Evolutionary conservation across 495 filamentous ascomycete species (phyloP).

Genomic region (Aspergillus wentii): DNA sequence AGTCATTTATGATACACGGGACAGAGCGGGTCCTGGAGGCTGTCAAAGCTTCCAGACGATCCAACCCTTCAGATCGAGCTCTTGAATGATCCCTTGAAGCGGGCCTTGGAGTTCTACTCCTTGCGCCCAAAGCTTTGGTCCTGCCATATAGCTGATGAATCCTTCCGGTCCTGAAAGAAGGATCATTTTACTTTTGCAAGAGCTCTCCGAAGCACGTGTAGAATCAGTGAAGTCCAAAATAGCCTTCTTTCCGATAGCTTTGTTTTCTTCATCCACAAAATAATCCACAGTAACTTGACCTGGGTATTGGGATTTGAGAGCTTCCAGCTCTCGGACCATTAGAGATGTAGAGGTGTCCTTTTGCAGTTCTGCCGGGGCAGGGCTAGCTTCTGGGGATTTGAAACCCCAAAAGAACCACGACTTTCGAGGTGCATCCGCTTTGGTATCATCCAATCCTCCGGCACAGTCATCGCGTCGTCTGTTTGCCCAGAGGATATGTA

Average conservation of each 20-base stretch:
- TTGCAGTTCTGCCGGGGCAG: background rate
- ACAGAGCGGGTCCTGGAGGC: constrained; percentile 1
- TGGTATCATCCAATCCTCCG: constrained; percentile 36
- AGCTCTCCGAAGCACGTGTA: constrained; percentile 9
- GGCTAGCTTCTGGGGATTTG: constrained; percentile 7
- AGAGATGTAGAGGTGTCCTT: constrained; percentile 15
- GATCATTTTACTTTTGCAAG: constrained; percentile 51
- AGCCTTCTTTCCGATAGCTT: constrained; percentile 51
- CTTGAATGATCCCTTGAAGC: constrained; percentile 49
- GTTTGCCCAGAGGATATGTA: constrained; percentile 69
- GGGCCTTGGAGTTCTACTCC: constrained; percentile 71
- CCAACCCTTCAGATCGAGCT: constrained; percentile 51
- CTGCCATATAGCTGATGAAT: constrained; percentile 75
- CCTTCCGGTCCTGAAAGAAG: constrained; percentile 86
- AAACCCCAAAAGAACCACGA: constrained; percentile 33
- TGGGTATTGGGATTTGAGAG: constrained; percentile 49
- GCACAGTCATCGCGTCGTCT: constrained; percentile 52
- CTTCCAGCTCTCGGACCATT: constrained; percentile 59
- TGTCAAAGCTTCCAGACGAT: constrained; percentile 57
- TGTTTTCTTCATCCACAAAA: constrained; percentile 72
- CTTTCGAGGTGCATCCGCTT: constrained; percentile 2
- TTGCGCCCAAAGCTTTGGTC: constrained; percentile 65
- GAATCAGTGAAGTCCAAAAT: constrained; percentile 34
- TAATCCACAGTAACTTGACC: constrained; percentile 59
- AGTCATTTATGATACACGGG: background rate